Evolutionary conservation across 805 yeast genomes (phyloP), one percentile per base, ranked within the genome.

Genomic region (Nakazawaea ambrosiae): DNA sequence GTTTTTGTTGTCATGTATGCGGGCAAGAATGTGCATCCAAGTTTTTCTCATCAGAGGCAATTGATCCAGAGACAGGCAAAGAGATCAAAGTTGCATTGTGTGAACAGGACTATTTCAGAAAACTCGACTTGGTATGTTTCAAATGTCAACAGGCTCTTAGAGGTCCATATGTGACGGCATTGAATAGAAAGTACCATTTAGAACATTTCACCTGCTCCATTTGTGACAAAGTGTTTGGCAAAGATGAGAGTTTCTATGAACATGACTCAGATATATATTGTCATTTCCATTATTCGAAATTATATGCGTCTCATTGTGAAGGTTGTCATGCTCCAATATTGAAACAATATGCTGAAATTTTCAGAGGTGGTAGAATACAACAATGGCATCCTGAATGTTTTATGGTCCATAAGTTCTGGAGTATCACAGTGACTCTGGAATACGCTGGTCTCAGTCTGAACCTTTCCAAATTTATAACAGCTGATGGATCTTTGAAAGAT

Each of bases 361-460:
- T 78, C 43, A 71, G 92, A 48, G 96, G 96, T 35, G 96, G 96
- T 17, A 73, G 81, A 48, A 81, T 84, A 41, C 95, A 89, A 57
- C 95, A 87, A 55, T 92, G 99, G 99, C 99, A 92, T 60, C 97
- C 97, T 2, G 97, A 94, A 56, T 92, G 99, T 65, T 92, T 88
- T 55, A 94, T 94, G 88, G 94, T 92, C 33, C 89, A 84, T 64
- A 89, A 89, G 58, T 89, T 87, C 52, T 92, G 98, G 98, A 88
- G 87, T 54, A 95, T 89, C 16, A 73, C 79, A 40, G 66, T 92
- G 17, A 71, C 81, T 1, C 70, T 82, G 0, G 79, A 72, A 35
- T 63, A 73, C 7, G 70, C 81, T 20, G 89, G 66, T 27, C 60
- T 67, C 17, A 56, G 60, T 4, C 36, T 51, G 1, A 12, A 29